Percentiles rank a stretch among this genome's conserved stretches.
phyloP scores from a whole-genome alignment of 1,284 basidiomycete species.

The Inonotus obliquus region DNA sequence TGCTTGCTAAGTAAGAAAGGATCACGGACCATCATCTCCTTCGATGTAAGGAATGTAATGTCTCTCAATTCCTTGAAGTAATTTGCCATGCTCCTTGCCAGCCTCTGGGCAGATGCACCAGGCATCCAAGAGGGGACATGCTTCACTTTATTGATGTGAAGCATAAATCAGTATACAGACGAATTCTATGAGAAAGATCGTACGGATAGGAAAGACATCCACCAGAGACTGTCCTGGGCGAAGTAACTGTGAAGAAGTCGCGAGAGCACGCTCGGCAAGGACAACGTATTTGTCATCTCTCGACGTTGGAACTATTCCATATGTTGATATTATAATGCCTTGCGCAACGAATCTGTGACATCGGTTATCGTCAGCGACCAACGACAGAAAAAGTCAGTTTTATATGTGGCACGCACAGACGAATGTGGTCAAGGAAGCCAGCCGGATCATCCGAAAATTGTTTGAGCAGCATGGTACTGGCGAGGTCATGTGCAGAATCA shows the following conservation, averaged over 20 bases:
- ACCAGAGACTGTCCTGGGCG: not conserved
- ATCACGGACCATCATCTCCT: slow-evolving; percentile 2
- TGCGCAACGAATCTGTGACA: not conserved
- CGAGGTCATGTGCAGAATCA: slow-evolving; percentile 24
- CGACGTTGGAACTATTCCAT: not conserved
- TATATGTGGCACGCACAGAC: slow-evolving; percentile 23
- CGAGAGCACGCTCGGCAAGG: not conserved
- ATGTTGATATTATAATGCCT: not conserved
- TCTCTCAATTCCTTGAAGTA: not conserved
- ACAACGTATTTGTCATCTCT: not conserved
- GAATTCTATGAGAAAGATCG: not conserved
- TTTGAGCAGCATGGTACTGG: slow-evolving; percentile 20
- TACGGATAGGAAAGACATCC: slow-evolving; percentile 11
- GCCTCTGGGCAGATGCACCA: slow-evolving; percentile 9
- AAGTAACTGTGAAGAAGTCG: not conserved
- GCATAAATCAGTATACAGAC: not conserved
- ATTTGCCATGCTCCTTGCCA: not conserved
- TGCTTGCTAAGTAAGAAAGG: not conserved
- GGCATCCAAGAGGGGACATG: slow-evolving; percentile 19
- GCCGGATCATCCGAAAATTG: slow-evolving; percentile 21
- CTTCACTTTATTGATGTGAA: slow-evolving; percentile 1
- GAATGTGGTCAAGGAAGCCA: slow-evolving; percentile 24
- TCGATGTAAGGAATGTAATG: not conserved
- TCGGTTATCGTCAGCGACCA: not conserved
- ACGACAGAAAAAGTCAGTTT: not conserved